Evolutionary conservation across 805 yeast species (phyloP), one percentile per base, ranked within the genome.

Genomic region (Zygotorulaspora danielsina): DNA sequence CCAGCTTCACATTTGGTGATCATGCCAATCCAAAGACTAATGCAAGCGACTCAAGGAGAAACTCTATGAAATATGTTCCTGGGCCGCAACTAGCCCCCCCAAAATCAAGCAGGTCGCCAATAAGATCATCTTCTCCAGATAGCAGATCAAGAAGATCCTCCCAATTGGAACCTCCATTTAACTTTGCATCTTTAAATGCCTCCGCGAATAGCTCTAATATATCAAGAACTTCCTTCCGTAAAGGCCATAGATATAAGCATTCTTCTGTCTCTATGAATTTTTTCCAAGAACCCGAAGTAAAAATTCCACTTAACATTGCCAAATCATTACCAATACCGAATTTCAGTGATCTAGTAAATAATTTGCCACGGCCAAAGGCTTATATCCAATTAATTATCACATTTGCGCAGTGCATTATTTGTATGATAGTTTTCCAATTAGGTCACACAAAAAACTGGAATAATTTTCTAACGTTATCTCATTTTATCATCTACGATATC

Each of bases 201-300:
- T 18, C 30, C 12, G 9, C 28, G 6, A 42, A 41, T 18, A 32
- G 56, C 6, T 36, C 53, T 6, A 44, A 33, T 32, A 40, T 38
- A 20, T 55, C 57, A 36, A 57, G 68, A 53, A 76, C 87, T 1
- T 79, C 84, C 0, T 85, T 79, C 53, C 79, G 98, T 69, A 79
- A 89, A 51, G 98, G 98, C 5, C 98, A 90, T 63, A 75, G 90
- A 51, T 90, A 90, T 59, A 90, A 90, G 59, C 97, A 90, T 62
- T 88, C 97, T 2, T 88, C 96, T 6, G 96, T 90, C 5, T 87
- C 96, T 4, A 84, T 90, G 93, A 89, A 90, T 61, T 74, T 90
- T 59, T 90, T 93, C 59, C 96, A 86, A 61, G 97, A 90, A 55
- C 96, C 97, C 1, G 83, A 88, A 11, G 76, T 71, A 28, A 70